phyloP scores from a whole-genome alignment of 2,329 filamentous ascomycete species.

The Stemphylium vesicarium region DNA sequence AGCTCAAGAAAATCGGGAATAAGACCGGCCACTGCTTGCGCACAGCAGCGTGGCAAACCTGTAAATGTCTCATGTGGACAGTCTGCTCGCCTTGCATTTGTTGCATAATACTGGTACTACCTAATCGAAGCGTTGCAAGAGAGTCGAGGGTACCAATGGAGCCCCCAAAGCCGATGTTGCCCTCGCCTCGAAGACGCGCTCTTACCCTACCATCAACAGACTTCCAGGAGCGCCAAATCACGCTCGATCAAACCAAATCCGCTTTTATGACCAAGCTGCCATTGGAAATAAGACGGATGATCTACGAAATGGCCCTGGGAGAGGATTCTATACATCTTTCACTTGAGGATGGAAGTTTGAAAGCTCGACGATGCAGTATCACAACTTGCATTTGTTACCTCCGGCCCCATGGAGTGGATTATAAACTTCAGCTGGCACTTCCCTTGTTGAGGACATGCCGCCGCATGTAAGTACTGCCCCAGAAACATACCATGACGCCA shows the following conservation, averaged over 20 bases:
- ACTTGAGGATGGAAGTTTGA: constrained; percentile 12
- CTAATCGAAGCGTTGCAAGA: constrained; percentile 1
- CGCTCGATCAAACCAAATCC: constrained; percentile 23
- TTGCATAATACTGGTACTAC: constrained; percentile 17
- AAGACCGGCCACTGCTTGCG: constrained; percentile 12
- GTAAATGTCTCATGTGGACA: constrained; percentile 24
- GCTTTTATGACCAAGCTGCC: constrained; percentile 26
- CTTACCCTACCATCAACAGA: constrained; percentile 18
- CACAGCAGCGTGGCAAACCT: constrained; percentile 13
- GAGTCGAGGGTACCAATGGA: not conserved
- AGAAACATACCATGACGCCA: not conserved
- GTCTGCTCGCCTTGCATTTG: constrained; percentile 26
- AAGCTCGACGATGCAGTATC: constrained; percentile 11
- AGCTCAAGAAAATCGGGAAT: constrained; percentile 16
- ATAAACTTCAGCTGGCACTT: constrained; percentile 12
- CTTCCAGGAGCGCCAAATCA: constrained; percentile 15
- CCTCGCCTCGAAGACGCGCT: constrained; percentile 22
- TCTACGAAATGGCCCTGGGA: constrained; percentile 24
- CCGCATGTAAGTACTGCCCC: constrained; percentile 23
- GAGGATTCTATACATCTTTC: constrained; percentile 18
- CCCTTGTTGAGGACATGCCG: constrained; percentile 27
- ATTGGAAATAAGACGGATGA: constrained; percentile 28
- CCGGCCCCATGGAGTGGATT: not conserved
- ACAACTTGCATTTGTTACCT: constrained; percentile 1
- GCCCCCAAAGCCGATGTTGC: constrained; percentile 17